phyloP scores from a whole-genome alignment of 2,329 filamentous ascomycete species.

The Talaromyces sp. region DNA sequence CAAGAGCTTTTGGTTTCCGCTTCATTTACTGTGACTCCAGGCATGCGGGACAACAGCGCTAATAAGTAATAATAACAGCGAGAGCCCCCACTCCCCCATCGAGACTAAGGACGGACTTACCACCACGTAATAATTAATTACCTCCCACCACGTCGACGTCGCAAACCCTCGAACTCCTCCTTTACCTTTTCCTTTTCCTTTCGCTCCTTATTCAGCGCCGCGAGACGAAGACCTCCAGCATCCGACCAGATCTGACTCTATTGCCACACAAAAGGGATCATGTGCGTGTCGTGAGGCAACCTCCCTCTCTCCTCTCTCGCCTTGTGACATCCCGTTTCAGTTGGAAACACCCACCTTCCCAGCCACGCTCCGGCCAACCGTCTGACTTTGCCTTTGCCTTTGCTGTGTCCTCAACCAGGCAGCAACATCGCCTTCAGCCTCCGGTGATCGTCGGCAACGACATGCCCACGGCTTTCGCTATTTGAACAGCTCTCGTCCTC shows the following conservation, averaged over 20 bases:
- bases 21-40: too few relatives aligned
- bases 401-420: background rate
- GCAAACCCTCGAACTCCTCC: background rate
- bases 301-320: background rate
- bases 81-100: background rate
- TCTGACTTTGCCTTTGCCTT: background rate
- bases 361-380: background rate
- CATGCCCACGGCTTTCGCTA: background rate
- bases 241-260: background rate
- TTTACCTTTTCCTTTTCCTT: background rate
- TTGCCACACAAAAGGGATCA: background rate
- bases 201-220: background rate
- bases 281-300: background rate
- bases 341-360: background rate
- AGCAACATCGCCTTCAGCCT: background rate
- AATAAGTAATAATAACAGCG: background rate
- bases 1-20: background rate
- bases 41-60: background rate
- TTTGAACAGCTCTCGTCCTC: background rate
- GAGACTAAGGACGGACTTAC: background rate
- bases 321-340: background rate
- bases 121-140: background rate
- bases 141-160: background rate
- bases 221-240: background rate
- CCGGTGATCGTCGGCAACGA: background rate